Evolutionary conservation across 2,329 filamentous ascomycete species (phyloP), one percentile per base, ranked within the genome.

Genomic region (Botryotinia globosa): DNA sequence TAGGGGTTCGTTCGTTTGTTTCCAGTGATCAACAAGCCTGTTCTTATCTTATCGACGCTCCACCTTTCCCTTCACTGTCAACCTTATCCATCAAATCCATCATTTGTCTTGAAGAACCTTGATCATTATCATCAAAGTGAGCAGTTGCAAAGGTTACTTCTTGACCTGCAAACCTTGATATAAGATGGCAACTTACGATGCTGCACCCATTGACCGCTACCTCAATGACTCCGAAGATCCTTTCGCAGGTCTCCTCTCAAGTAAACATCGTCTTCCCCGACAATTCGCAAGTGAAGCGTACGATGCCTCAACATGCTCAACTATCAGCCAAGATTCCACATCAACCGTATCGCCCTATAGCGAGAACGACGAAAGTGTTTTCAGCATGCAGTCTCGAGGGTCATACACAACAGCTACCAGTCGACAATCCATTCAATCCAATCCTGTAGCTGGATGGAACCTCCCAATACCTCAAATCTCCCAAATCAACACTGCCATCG

Each of bases 401-500:
- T 61, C 54, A 61, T 51, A 12, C 54, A 72, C 63, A 9, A 66
- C 71, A 51, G 64, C 34, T 22, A 69, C 54, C 14, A 67, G 62
- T 29, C 62, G 5, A n/a, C 64, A 67, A 34, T 37, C 66, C 25
- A 54, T 22, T 34, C 65, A 67, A 20, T 62, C 29, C 32, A 72
- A 59, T 39, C 48, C 67, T 20, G 22, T 54, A 16, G 39, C 48
- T 10, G 25, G 63, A 29, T 62, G 54, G 51, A 29, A 64, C 63
- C 44, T 71, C 73, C 7, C 59, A 64, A 51, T 71, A 71, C 64
- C 34, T 20, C 20, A 32, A 64, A 22, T 45, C 20, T 18, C 22
- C 37, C 34, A 39, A 25, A 51, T 39, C 58, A 51, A 70, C n/a
- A 74, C 73, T 29, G 54, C 56, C 7, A 75, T 77, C 54, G 68